Base-by-base conservation (phyloP, 2,329 filamentous ascomycete species). In the Periconia sp. region DNA sequence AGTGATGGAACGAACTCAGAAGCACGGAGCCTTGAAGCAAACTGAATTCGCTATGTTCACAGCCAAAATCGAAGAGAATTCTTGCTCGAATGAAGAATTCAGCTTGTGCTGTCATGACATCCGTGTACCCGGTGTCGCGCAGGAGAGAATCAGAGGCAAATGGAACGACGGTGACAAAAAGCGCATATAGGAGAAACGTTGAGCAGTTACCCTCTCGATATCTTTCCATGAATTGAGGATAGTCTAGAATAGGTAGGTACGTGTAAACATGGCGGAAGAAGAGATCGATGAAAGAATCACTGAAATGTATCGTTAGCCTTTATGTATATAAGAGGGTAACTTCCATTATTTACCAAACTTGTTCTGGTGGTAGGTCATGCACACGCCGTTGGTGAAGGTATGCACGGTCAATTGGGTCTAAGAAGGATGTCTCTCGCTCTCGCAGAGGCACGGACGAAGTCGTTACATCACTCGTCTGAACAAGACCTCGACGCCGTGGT, bases 31-130 rank as follows among this genome's bases (percentile, higher is more conserved):
- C 23, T 18, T 37, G 34, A 9, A 37, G 34, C 23, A 37, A 26
- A 5, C 12, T 22, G 11, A 37, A 22, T 26, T 37, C 34, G 19
- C n/a, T 26, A 5, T 17, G 13, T 26, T 37, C 34, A 22, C 23
- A 37, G 12, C 34, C 23, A 24, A 37, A 26, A 17, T 37, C 34
- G 15, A 15, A 24, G 7, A 37, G 15, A 4, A 37, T 13, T 18
- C 23, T 37, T 25, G 34, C 34, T 8, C 34, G 34, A 5, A 7
- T 37, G 23, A 37, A 37, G 19, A 25, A 37, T 26, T 37, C 34
- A 9, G 13, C 16, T 26, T 37, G 21, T 5, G 4, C 32, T 19
- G 32, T 19, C 11, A 35, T 10, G 13, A 5, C 19, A 19, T 18
- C 19, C 11, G 32, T 22, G 21, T 19, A 33, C 4, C 30, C 17